Conservation (phyloP, 768 basidiomycete species). For the Rossbeevera mucosa region DNA sequence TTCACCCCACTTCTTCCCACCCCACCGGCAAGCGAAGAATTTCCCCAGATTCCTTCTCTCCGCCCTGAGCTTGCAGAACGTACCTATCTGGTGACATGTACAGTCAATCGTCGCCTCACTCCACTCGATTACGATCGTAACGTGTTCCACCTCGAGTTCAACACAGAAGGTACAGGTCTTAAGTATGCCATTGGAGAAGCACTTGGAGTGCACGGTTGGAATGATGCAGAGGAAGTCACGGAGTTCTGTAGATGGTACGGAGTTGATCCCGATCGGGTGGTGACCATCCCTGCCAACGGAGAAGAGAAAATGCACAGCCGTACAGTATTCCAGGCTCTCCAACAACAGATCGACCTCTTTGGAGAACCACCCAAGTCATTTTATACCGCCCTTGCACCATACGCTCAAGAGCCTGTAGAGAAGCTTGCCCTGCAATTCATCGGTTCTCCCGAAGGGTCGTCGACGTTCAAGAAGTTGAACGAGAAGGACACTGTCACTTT, state of each 20-base stretch:
- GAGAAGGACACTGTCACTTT: constrained; percentile 96
- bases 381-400: constrained; percentile 79
- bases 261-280: constrained; percentile 68
- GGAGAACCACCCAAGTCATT: constrained; percentile 95
- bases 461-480: constrained; percentile 91
- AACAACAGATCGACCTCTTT: constrained; percentile 95
- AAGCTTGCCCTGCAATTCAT: constrained; percentile 84
- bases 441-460: constrained; percentile 82
- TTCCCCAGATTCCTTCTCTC: constrained; percentile 60
- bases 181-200: constrained; percentile 97
- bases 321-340: constrained; percentile 91
- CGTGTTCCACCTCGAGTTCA: constrained; percentile 97
- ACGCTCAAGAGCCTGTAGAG: constrained; percentile 68
- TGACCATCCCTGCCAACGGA: constrained; percentile 71
- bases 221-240: constrained; percentile 80
- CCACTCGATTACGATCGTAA: constrained; percentile 96
- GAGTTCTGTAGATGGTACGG: constrained; percentile 94
- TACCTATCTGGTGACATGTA: constrained; percentile 90
- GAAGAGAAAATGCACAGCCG: constrained; percentile 80
- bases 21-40: constrained; percentile 35
- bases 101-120: constrained; percentile 91
- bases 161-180: constrained; percentile 85
- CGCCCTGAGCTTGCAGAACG: constrained; percentile 86
- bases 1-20: constrained; percentile 52
- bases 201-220: constrained; percentile 96